Evolutionary conservation across 2,329 filamentous ascomycete genomes (phyloP).

Genomic region (Diaporthe aspalathi): DNA sequence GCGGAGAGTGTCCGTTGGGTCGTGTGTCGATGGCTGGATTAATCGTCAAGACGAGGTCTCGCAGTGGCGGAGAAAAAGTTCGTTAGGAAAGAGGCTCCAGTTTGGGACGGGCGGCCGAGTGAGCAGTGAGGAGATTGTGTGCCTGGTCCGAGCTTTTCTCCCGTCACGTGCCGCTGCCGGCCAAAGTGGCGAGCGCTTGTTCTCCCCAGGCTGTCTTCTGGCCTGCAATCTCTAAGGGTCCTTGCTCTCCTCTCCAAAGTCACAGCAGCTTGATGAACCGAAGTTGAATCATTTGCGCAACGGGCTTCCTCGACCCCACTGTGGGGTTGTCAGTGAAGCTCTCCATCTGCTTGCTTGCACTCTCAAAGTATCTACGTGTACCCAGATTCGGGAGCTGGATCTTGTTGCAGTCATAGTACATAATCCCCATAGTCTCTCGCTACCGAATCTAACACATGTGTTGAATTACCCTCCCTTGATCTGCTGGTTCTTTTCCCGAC

Average conservation of each 20-base stretch:
- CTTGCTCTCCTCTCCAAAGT: not conserved
- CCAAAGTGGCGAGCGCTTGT: not conserved
- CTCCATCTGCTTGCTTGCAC: not conserved
- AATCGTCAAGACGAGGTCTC: conserved; percentile 39
- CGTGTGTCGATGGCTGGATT: conserved; percentile 37
- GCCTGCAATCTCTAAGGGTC: conserved; percentile 2
- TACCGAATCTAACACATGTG: conserved; percentile 2
- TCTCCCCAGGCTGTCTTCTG: not conserved
- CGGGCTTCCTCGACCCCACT: conserved; percentile 11
- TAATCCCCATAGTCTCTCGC: not conserved
- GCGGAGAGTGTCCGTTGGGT: conserved; percentile 50
- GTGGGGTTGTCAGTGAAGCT: conserved; percentile 28
- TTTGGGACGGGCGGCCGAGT: conserved; percentile 28
- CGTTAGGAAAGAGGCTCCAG: conserved; percentile 38
- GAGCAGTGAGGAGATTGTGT: conserved; percentile 27
- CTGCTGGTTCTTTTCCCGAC: too few species aligned
- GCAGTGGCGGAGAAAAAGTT: conserved; percentile 58
- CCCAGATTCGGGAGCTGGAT: not conserved
- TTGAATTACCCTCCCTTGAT: not conserved
- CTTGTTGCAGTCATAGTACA: not conserved
- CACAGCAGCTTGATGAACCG: conserved; percentile 2
- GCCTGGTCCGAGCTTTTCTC: conserved; percentile 12
- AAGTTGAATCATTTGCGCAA: conserved; percentile 26
- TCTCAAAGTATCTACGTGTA: not conserved
- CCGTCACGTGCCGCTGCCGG: conserved; percentile 9